phyloP scores from a whole-genome alignment of 306 rosid genomes.

The Cucumis hystrix region DNA sequence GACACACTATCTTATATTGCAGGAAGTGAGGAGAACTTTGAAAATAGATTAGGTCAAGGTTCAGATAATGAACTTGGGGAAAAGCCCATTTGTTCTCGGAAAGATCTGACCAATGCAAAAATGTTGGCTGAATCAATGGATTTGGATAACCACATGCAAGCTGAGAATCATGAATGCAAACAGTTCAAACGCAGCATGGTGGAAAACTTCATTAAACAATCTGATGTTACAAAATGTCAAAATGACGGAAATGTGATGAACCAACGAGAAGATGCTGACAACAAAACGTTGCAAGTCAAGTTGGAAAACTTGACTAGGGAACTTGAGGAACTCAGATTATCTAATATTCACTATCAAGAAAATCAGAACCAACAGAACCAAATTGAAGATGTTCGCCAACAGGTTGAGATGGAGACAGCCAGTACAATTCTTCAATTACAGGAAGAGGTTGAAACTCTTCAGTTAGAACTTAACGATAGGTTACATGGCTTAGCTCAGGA shows the following conservation, averaged over 20 bases:
- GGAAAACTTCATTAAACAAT: background rate
- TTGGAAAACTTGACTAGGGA: slow-evolving; percentile 53
- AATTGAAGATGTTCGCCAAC: slow-evolving; percentile 58
- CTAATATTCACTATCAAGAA: slow-evolving; percentile 46
- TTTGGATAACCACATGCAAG: slow-evolving; percentile 2
- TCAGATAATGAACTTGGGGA: slow-evolving; percentile 11
- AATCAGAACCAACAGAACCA: slow-evolving; percentile 40
- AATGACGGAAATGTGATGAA: slow-evolving; percentile 1
- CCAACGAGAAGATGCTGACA: slow-evolving; percentile 20
- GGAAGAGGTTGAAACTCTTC: slow-evolving; percentile 69
- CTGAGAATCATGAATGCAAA: slow-evolving; percentile 6
- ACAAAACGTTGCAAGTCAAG: slow-evolving; percentile 35
- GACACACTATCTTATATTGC: slow-evolving; percentile 28
- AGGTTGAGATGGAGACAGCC: slow-evolving; percentile 88
- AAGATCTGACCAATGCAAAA: slow-evolving; percentile 19
- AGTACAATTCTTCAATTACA: slow-evolving; percentile 81
- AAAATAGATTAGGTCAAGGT: slow-evolving; percentile 18
- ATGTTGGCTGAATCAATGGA: slow-evolving; percentile 9
- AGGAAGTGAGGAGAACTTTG: slow-evolving; percentile 21
- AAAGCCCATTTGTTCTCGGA: background rate
- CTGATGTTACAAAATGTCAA: slow-evolving; percentile 5
- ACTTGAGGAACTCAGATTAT: slow-evolving; percentile 57
- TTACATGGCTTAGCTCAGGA: slow-evolving; percentile 42
- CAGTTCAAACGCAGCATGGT: background rate
- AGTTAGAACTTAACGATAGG: slow-evolving; percentile 52